Evolutionary conservation across 306 rosid species (phyloP), one percentile per base, ranked within the genome.

Genomic region (Lotus japonicus): DNA sequence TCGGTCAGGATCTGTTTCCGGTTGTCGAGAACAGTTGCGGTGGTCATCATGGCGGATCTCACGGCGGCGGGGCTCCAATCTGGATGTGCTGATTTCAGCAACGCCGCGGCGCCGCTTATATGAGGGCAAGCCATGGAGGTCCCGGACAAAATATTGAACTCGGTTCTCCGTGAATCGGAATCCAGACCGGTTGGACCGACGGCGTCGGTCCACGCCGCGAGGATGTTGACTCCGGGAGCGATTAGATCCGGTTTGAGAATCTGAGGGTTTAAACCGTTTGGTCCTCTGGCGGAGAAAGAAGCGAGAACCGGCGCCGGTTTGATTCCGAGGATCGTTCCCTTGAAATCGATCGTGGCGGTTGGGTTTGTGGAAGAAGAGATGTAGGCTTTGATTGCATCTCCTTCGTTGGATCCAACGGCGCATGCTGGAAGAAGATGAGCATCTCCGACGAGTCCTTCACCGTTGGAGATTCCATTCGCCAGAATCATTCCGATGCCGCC

Each of bases 101-200:
- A 52, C 11, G 96, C 96, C 1, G 96, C 96, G 0, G 96, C 96
- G 5, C 98, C 98, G 7, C 91, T 86, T 0, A 92, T 92, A 35
- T 92, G 98, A 5, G 98, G 98, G n/a, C 87, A 81, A 51, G 98
- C 87, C 98, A 92, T 92, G 9, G 96, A 92, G 1, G 98, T 92
- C 3, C 98, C 98, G 0, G 98, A 92, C 38, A 92, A 23, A 13
- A 92, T 92, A 57, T 84, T 92, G 58, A 92, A 92, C 75, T 92
- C 96, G 0, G 88, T 86, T 53, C 86, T 87, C 7, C 96, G 74
- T 0, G 58, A 23, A 68, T 92, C 98, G 0, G 82, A 66, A 0
- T 84, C 88, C 28, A 92, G 63, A 26, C 96, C 96, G 0, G 96
- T 83, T 0, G 98, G 98, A 2, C 98, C 98, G 9, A 89, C 89